Base-by-base conservation (phyloP, 768 basidiomycete genomes). In the Kwoniella heveanensis region DNA sequence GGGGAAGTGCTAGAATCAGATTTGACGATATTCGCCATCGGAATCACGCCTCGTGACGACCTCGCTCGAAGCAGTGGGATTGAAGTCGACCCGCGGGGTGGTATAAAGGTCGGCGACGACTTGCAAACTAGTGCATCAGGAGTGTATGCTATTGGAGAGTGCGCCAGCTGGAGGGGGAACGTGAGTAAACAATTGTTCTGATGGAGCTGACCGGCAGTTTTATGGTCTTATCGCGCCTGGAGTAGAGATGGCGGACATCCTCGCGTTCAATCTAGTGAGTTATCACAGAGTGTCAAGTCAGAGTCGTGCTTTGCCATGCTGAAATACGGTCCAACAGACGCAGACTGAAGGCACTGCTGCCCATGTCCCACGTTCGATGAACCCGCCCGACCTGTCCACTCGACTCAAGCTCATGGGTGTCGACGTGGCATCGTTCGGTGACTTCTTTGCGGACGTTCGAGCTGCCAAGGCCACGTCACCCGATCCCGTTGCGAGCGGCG, bases 201-300 rank as follows among this genome's bases (percentile, higher is more conserved):
- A 36, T 19, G 8, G 9, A 4, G 9, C 53, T 15, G 3, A 44
- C 39, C 8, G 4, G 8, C 15, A 44, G 39, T 26, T 10, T n/a
- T 90, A 88, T 68, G 89, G 89, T 2, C 81, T 90, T 10, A 88
- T 90, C 69, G 88, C 85, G 1, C 89, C 88, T n/a, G 88, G 88
- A 44, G 83, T 71, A 21, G 69, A 67, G 36, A 90, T 90, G 88
- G 88, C 88, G 22, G 86, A 88, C 65, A 85, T 90, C 60, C 81
- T 90, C 0, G 82, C 88, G 1, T 88, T 87, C 82, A 90, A 90
- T 78, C 79, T 90, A 8, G 86, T 59, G 27, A 51, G 48, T 59
- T 13, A 2, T n/a, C n/a, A n/a, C n/a, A n/a, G n/a, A n/a, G n/a
- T n/a, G n/a, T n/a, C n/a, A n/a, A n/a, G n/a, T n/a, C n/a, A n/a